phyloP scores from a whole-genome alignment of 495 filamentous ascomycete species.

The Apiosordaria backusii region DNA sequence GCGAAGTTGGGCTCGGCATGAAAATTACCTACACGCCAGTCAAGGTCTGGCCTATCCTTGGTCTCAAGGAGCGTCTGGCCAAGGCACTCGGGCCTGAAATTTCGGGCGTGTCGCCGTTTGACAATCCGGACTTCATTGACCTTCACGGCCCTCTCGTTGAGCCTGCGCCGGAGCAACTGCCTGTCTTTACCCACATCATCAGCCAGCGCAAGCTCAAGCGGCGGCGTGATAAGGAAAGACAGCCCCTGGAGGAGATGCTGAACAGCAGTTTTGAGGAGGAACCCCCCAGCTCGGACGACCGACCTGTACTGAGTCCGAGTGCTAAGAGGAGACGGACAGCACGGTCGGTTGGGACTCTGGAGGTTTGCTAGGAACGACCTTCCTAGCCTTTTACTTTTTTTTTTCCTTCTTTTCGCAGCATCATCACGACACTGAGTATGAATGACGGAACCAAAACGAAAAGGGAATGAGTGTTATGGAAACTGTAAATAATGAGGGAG shows the following conservation, averaged over 20 bases:
- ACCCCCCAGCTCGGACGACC: constrained; percentile 25
- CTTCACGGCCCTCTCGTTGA: constrained; percentile 33
- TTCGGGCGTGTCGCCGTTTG: constrained; percentile 32
- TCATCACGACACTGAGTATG: not conserved
- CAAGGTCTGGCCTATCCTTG: constrained; percentile 44
- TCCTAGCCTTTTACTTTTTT: not conserved
- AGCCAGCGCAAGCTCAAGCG: constrained; percentile 23
- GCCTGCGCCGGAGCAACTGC: constrained; percentile 1
- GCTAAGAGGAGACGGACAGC: constrained; percentile 34
- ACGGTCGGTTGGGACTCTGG: constrained; percentile 18
- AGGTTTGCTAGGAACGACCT: constrained; percentile 27
- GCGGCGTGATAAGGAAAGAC: constrained; percentile 19
- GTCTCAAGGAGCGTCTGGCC: constrained; percentile 47
- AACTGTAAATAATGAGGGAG: not conserved
- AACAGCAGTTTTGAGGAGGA: constrained; percentile 39
- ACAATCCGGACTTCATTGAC: constrained; percentile 34
- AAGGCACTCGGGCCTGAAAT: constrained; percentile 42
- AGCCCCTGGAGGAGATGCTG: constrained; percentile 25
- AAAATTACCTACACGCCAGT: constrained; percentile 38
- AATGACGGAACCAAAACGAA: not conserved
- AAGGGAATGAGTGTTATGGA: not conserved
- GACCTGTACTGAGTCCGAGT: constrained; percentile 30
- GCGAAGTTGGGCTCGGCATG: constrained; percentile 19
- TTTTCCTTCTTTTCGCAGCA: not conserved
- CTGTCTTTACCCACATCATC: not conserved